Conservation (phyloP, 306 rosid species). For the Bauhinia variegata region DNA sequence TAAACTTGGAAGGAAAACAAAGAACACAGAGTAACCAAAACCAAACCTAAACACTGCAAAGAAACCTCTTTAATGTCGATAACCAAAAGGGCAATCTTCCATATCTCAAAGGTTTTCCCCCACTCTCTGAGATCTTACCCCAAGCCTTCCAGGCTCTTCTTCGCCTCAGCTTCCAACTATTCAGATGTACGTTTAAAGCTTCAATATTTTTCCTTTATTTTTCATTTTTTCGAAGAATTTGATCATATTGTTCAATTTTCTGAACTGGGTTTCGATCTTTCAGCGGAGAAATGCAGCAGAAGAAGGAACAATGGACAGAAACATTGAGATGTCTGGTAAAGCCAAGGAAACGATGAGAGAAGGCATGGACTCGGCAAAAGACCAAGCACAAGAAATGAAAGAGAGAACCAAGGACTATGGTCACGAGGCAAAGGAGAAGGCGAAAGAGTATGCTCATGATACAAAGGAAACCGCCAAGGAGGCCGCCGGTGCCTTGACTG, state of each 20-base stretch:
- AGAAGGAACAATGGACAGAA: slow-evolving; percentile 14
- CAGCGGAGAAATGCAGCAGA: slow-evolving; percentile 53
- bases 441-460: slow-evolving; percentile 36
- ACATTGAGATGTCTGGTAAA: slow-evolving; percentile 20
- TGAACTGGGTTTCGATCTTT: background rate
- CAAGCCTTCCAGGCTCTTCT: slow-evolving; percentile 57
- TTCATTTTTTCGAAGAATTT: background rate
- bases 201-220: background rate
- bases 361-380: slow-evolving; percentile 30
- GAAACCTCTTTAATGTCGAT: slow-evolving; percentile 57
- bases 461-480: slow-evolving; percentile 34
- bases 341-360: slow-evolving; percentile 43
- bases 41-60: background rate
- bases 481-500: slow-evolving; percentile 12
- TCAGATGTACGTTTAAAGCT: slow-evolving; percentile 40
- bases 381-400: slow-evolving; percentile 7
- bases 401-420: slow-evolving; percentile 33
- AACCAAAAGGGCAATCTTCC: slow-evolving; percentile 50
- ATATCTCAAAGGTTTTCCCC: slow-evolving; percentile 59
- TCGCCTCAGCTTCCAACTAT: slow-evolving; percentile 51
- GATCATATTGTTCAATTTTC: background rate
- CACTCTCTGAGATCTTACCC: slow-evolving; percentile 33
- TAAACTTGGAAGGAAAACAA: background rate
- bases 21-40: background rate
- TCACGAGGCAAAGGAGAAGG: slow-evolving; percentile 27